A percentile compares a stretch with the other conserved stretches of the same genome.
Evolutionary conservation across 78 protist species (phyloP).

Genomic region (Dictyostelium brefeldianum): DNA sequence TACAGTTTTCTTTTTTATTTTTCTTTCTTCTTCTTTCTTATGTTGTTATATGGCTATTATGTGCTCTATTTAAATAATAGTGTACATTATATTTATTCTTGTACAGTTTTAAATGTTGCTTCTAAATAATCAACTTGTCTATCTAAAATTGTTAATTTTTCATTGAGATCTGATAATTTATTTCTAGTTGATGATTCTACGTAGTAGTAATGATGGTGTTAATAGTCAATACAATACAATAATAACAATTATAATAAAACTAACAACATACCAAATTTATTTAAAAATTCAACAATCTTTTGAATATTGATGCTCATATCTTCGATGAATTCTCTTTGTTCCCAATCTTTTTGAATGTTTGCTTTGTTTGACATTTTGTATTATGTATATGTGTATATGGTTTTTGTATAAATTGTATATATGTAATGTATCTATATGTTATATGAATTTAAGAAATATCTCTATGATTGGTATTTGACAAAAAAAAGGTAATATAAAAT

Average conservation of each 20-base stretch:
- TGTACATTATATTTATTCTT: not conserved
- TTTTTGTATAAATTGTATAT: too few relatives aligned
- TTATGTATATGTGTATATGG: not conserved
- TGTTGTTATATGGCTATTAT: not conserved
- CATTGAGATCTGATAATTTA: slow-evolving; percentile 71
- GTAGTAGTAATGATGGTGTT: too few relatives aligned
- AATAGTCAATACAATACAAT: too few relatives aligned
- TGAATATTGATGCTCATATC: slow-evolving; percentile 69
- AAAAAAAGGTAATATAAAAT: too few relatives aligned
- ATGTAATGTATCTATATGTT: too few relatives aligned
- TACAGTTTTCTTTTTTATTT: not conserved
- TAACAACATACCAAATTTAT: slow-evolving; percentile 75
- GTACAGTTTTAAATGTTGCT: slow-evolving; percentile 70
- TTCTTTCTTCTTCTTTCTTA: not conserved
- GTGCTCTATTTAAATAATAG: not conserved
- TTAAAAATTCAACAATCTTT: slow-evolving; percentile 83
- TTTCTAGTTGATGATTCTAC: slow-evolving; percentile 83
- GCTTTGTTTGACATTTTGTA: slow-evolving; percentile 21
- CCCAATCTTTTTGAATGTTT: slow-evolving; percentile 84
- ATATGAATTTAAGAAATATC: too few relatives aligned
- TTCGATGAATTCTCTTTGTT: slow-evolving; percentile 80
- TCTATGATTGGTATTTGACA: too few relatives aligned
- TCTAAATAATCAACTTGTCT: slow-evolving; percentile 86
- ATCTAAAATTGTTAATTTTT: slow-evolving; percentile 68
- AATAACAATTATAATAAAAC: too few relatives aligned